Evolutionary conservation across 805 yeast genomes (phyloP), one percentile per base, ranked within the genome.

Genomic region (Candida golubevii): DNA sequence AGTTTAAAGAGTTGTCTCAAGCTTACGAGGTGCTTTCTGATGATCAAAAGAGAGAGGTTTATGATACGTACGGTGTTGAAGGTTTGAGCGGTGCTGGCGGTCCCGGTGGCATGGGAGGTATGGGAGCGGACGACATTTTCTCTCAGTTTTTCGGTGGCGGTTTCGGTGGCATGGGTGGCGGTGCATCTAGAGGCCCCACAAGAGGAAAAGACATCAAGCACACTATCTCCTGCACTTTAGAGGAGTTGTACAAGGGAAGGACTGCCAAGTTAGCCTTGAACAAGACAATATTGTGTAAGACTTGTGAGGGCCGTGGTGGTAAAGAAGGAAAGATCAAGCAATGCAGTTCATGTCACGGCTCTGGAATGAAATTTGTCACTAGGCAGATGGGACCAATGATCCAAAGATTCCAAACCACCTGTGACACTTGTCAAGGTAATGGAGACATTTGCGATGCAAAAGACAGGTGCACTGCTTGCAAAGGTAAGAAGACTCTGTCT

Each of bases 341-440:
- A 59, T 93, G 99, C 82, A 54, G 81, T 41, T 65, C 80, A 33
- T 93, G 99, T 82, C 78, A 80, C 62, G 99, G 99, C 69, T 77
- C 79, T 58, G 99, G 99, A 79, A 71, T 84, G 67, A 87, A 80
- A 69, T 84, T 91, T 54, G 85, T 89, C 55, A 88, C 97, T 42
- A 86, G 96, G 75, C 98, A 93, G 72, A 90, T 93, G 97, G 99
- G 99, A 58, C 97, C 96, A 55, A 88, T 93, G 90, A 86, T 93
- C 61, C 99, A 93, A 75, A 86, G 97, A 77, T 87, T 87, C 81
- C 98, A 93, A 74, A 82, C 95, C 37, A 82, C 81, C 43, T 93
- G 99, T 85, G 91, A 86, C 56, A 83, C 70, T 47, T 93, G 99
- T 82, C 71, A 80, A 54, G 99, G 98, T 63, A 76, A 84, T 48